These are phyloP conservation scores for Ogataea henricii DNA, from an alignment of 805 yeast genomes.

Conservation along the genomic window DNA sequence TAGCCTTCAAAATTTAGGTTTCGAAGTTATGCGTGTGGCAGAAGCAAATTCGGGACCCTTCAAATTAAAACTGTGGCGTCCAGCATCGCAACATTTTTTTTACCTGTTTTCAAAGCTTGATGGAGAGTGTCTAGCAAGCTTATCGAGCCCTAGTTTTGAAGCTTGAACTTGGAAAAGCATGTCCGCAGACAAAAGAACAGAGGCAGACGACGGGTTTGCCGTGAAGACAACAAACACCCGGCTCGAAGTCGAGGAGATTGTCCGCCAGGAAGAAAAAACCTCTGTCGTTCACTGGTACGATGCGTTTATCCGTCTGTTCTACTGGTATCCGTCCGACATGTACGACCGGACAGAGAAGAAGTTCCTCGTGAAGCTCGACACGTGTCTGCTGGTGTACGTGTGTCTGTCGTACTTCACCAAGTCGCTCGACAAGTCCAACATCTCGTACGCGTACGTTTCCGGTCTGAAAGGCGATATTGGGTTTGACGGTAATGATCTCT, in stretches of 20 bases:
- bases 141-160: too few relatives aligned
- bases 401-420: conserved; percentile 68
- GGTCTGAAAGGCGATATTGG: conserved; percentile 59
- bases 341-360: conserved; percentile 36
- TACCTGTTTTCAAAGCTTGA: neutral
- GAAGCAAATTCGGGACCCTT: too few relatives aligned
- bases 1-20: too few relatives aligned
- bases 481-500: conserved; percentile 51
- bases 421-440: conserved; percentile 61
- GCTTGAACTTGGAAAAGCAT: neutral
- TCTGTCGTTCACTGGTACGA: conserved; percentile 51
- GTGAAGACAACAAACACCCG: conserved; percentile 1
- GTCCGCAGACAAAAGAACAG: conserved; percentile 6
- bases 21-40: too few relatives aligned
- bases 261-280: conserved; percentile 36
- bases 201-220: conserved; percentile 9
- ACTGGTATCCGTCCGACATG: conserved; percentile 39
- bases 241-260: conserved; percentile 17
- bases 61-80: conserved; percentile 1
- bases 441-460: conserved; percentile 65
- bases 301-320: conserved; percentile 55
- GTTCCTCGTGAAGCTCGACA: conserved; percentile 55
- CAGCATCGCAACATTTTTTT: too few relatives aligned
- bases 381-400: conserved; percentile 47
- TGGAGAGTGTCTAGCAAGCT: too few relatives aligned